Conservation (phyloP, 495 filamentous ascomycete species). For the Podospora didyma region DNA sequence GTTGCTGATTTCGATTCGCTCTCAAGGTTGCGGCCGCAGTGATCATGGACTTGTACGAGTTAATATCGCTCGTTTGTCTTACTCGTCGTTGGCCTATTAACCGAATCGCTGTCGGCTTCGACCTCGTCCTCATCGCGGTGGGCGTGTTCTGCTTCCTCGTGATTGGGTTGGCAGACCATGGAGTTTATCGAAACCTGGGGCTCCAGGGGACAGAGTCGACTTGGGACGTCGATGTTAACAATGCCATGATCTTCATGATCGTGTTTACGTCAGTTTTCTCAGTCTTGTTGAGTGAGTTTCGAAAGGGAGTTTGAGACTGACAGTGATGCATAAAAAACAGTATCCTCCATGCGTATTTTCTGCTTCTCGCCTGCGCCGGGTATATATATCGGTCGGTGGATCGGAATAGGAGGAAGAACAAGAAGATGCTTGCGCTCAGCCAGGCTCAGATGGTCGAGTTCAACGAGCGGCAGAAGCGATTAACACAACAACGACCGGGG, state of each 20-base stretch:
- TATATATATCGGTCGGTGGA: constrained; percentile 3
- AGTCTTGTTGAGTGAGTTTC: no score
- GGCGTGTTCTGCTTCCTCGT: constrained; percentile 26
- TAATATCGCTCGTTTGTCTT: constrained; percentile 16
- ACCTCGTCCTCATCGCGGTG: constrained; percentile 12
- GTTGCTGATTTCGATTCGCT: not conserved
- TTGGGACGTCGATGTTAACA: constrained; percentile 20
- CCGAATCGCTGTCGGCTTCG: constrained; percentile 16
- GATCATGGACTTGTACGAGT: constrained; percentile 16
- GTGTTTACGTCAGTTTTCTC: constrained; percentile 18
- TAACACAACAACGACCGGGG: no score
- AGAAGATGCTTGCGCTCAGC: constrained; percentile 6
- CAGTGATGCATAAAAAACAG: constrained; percentile 1
- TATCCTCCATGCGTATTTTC: constrained; percentile 17
- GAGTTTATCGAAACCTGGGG: not conserved
- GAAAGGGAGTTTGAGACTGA: not conserved
- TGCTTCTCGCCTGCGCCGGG: constrained; percentile 18
- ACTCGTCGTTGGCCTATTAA: constrained; percentile 16
- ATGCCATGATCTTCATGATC: constrained; percentile 28
- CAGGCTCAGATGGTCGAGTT: constrained; percentile 22
- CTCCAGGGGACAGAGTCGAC: not conserved
- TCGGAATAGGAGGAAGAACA: not conserved
- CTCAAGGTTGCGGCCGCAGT: constrained; percentile 12
- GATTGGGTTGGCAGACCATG: constrained; percentile 10
- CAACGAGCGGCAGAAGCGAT: constrained; percentile 9